Base-by-base conservation (phyloP, 2,329 filamentous ascomycete species). In the Magnaporthales sp. region DNA sequence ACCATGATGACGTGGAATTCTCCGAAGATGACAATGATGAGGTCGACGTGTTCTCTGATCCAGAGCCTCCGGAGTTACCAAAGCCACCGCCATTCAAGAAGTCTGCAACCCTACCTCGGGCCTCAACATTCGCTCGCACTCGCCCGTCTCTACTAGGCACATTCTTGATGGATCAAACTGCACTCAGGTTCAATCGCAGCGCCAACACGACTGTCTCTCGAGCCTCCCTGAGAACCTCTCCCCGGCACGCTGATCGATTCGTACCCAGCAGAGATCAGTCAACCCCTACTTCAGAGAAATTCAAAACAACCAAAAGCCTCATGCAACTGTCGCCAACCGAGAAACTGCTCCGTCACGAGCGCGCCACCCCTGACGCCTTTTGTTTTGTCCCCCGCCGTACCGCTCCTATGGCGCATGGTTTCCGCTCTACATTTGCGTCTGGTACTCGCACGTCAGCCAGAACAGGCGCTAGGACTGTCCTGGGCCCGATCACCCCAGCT, bases 191-290 rank as follows among this genome's bases (percentile, higher is more conserved):
- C 29, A 30, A 68, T 54, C 69, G 67, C 11, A 68, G 69, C 38
- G 74, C 75, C 27, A 73, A 75, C 24, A 69, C 68, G 3, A 24
- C 6, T 22, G 15, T 26, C 51, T 4, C 27, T 46, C 46, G 51
- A 30, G 30, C 29, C 15, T 27, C 15, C 13, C 2, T 8, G 15
- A 61, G 30, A 22, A 54, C 62, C 13, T 72, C 71, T 8, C 38
- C 75, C 11, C 73, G 71, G 9, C 68, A 68, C 5, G 75, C 79
- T 3, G 83, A 87, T 69, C 81, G 84, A 62, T 87, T 85, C 69
- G 76, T 87, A 4, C 81, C 84, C 13, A 73, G 73, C 9, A 76
- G 82, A 67, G 75, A 80, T 46, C 68, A 71, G 15, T 68, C 69
- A 0, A 73, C 76, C 22, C 73, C 79, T 9, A 66, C 73, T 2